Evolutionary conservation across 495 filamentous ascomycete genomes (phyloP).

Genomic region (Penicillium crystallinum): DNA sequence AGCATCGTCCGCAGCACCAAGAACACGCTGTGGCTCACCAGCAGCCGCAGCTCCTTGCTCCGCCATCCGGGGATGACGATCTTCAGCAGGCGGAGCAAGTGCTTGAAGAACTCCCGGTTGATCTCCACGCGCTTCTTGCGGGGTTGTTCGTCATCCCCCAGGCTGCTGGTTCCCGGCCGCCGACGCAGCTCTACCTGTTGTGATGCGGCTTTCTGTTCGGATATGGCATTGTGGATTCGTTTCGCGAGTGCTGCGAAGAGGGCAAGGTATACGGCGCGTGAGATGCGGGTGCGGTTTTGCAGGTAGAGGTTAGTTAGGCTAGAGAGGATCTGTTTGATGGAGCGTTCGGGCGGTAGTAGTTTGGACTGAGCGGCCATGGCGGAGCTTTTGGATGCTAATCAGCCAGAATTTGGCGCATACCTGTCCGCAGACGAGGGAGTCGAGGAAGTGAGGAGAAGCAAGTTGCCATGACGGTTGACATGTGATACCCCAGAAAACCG

Average conservation of each 20-base stretch:
- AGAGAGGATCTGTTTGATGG: conserved; percentile 67
- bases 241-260: conserved; percentile 83
- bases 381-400: conserved; percentile 16
- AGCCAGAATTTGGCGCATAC: conserved; percentile 30
- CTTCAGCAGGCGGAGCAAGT: conserved; percentile 68
- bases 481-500: conserved; percentile 28
- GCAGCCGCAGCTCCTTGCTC: conserved; percentile 79
- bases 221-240: conserved; percentile 84
- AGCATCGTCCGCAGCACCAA: conserved; percentile 84
- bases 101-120: conserved; percentile 92
- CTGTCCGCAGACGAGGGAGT: conserved; percentile 20
- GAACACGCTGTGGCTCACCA: conserved; percentile 84
- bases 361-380: conserved; percentile 81
- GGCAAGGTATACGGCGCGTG: conserved; percentile 86
- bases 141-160: conserved; percentile 43
- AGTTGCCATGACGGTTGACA: conserved; percentile 19
- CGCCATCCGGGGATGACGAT: conserved; percentile 88
- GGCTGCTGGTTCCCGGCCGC: conserved; percentile 50
- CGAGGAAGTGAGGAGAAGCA: not conserved
- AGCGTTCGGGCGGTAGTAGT: conserved; percentile 62
- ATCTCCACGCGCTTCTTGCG: conserved; percentile 80
- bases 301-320: conserved; percentile 74
- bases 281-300: conserved; percentile 80
- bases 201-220: conserved; percentile 87
- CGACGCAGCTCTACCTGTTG: conserved; percentile 62